Percentiles rank a stretch among this genome's conserved stretches.
These are phyloP conservation scores for Botryococcus braunii DNA, from an alignment of 163 green algal species.

Conservation along the genomic window DNA sequence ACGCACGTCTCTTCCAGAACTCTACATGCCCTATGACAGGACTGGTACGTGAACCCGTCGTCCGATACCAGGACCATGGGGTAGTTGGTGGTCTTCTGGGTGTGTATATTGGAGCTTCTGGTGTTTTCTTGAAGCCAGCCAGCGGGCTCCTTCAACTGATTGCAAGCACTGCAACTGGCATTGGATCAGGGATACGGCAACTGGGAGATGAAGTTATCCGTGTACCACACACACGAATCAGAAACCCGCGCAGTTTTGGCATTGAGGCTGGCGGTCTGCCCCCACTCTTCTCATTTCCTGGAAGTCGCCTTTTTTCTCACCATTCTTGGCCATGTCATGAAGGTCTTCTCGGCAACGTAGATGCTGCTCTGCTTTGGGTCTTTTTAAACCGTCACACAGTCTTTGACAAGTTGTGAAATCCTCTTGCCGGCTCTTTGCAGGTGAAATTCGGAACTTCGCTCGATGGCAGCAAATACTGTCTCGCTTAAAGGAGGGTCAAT, in stretches of 20 bases:
- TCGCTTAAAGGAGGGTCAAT: neutral
- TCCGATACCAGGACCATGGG: constrained; percentile 17
- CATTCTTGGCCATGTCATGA: neutral
- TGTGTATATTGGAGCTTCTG: constrained; percentile 24
- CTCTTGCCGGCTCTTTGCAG: neutral
- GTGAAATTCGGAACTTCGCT: neutral
- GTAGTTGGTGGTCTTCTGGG: constrained; percentile 28
- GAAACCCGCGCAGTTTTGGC: too few relatives aligned
- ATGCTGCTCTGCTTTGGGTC: too few relatives aligned
- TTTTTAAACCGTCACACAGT: neutral
- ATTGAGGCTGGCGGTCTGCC: too few relatives aligned
- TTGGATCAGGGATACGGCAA: constrained; percentile 24
- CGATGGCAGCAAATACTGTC: neutral
- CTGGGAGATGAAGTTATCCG: constrained; percentile 26
- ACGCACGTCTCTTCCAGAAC: too few relatives aligned
- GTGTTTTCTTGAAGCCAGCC: constrained; percentile 41
- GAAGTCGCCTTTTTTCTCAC: neutral
- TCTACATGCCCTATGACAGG: too few relatives aligned
- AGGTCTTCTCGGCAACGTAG: too few relatives aligned
- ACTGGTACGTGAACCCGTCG: too few relatives aligned
- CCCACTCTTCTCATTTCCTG: neutral
- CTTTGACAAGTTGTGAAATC: neutral
- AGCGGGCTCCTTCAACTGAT: constrained; percentile 36
- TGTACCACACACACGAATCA: constrained; percentile 7
- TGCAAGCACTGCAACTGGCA: constrained; percentile 23